Conservation (phyloP, 2,329 filamentous ascomycete genomes). For the Arachnopeziza araneosa region DNA sequence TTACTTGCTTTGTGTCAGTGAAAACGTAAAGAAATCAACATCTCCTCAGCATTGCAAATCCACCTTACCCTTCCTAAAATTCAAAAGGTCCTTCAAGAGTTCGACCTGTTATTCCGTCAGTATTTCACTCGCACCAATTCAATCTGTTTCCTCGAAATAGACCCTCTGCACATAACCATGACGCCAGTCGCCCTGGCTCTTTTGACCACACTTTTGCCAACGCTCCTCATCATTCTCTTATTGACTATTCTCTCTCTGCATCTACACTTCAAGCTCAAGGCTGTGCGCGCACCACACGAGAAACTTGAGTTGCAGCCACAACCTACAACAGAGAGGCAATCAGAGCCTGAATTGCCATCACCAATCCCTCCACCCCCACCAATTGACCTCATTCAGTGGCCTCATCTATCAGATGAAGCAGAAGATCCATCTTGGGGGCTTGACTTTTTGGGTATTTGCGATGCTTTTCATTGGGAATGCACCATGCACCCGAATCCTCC, state of each 20-base stretch:
- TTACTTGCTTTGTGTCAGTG: too few species aligned
- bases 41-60: too few species aligned
- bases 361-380: not conserved
- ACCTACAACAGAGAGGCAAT: not conserved
- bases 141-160: not conserved
- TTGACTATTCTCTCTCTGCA: not conserved
- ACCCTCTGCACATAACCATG: not conserved
- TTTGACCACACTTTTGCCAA: not conserved
- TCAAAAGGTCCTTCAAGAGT: too few species aligned
- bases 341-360: not conserved
- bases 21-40: too few species aligned
- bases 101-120: not conserved
- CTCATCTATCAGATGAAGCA: not conserved
- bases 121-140: not conserved
- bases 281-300: not conserved
- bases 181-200: not conserved
- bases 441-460: not conserved
- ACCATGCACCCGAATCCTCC: not conserved
- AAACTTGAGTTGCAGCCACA: not conserved
- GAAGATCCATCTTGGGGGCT: not conserved
- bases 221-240: not conserved
- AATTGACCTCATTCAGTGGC: not conserved
- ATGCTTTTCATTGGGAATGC: too few species aligned
- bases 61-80: too few species aligned
- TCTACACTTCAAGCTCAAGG: not conserved